Evolutionary conservation across 78 protist genomes (phyloP), one percentile per base, ranked within the genome.

Genomic region (Guillardia theta): DNA sequence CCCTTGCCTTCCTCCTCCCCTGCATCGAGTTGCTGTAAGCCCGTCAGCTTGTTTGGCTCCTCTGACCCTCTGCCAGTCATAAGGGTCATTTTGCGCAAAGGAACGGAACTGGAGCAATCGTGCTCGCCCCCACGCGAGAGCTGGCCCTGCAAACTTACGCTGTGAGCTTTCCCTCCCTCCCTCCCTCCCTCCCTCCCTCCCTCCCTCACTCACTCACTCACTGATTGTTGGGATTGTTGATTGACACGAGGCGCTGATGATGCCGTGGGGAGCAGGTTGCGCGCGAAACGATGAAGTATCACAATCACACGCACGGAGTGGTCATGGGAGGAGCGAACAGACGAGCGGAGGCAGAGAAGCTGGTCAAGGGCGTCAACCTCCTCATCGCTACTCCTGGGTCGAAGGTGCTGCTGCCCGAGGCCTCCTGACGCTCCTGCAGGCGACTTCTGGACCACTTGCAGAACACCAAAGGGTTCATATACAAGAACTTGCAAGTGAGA

Each of bases 321-420:
- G 90, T 98, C 37, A 99, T 99, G 58, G 99, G 46, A 12, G 54
- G 94, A 10, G 93, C 88, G 41, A 93, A 93, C 93, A 46, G 93
- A 22, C 12, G 93, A 41, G 94, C 95, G 0, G 99, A 99, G 92
- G 98, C 92, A 0, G 96, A 94, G 50, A 96, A 96, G 93, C 97
- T 99, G 27, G 92, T 27, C 45, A 97, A 97, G 93, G 93, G 77
- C 27, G 98, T 97, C 62, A 97, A 97, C 94, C 94, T 99, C 33
- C 37, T 99, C 15, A 96, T 99, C 0, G 97, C 99, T 24, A 99
- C 99, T 9, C 99, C 99, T 30, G 99, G 99, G 24, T 0, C 30
- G 58, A 19, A 50, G 58, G 58, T 19, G 10, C 15, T 50, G 15
- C 30, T 15, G 58, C 58, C 10, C 58, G 58, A 50, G 10, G 15